Evolutionary conservation across 2,329 filamentous ascomycete genomes (phyloP).

Genomic region (Xenosphaeropsis pyriputrescens): DNA sequence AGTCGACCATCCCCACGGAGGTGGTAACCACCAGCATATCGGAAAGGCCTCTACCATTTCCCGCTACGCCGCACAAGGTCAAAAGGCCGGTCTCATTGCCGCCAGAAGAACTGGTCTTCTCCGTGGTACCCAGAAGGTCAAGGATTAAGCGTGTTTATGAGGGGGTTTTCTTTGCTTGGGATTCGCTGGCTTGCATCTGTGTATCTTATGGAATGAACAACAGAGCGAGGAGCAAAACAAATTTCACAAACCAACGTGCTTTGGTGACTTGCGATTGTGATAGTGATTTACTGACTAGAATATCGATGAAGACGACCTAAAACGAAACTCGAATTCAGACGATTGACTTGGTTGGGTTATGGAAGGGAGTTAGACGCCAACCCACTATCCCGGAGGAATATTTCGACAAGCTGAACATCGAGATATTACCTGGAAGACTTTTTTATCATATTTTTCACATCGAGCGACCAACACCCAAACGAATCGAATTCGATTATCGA

Average conservation of each 20-base stretch:
- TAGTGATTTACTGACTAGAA: too few relatives aligned
- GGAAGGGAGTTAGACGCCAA: too few relatives aligned
- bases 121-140: constrained; percentile 99
- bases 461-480: too few relatives aligned
- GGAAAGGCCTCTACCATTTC: constrained; percentile 99
- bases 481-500: too few relatives aligned
- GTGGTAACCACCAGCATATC: constrained; percentile 99
- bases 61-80: constrained; percentile 92
- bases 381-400: too few relatives aligned
- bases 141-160: constrained; percentile 50
- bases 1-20: constrained; percentile 97
- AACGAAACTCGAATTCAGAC: too few relatives aligned
- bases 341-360: too few relatives aligned
- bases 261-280: too few relatives aligned
- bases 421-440: too few relatives aligned
- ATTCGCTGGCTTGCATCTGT: constrained; percentile 2
- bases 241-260: not conserved
- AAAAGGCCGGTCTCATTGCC: constrained; percentile 99
- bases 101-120: constrained; percentile 99
- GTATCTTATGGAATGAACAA: constrained; percentile 1
- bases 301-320: too few relatives aligned
- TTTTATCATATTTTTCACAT: too few relatives aligned
- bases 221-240: not conserved
- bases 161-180: constrained; percentile 1
- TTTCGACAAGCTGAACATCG: too few relatives aligned